These are phyloP conservation scores for Tylopilus sp. DNA, from an alignment of 1,284 basidiomycete species.

Conservation along the genomic window DNA sequence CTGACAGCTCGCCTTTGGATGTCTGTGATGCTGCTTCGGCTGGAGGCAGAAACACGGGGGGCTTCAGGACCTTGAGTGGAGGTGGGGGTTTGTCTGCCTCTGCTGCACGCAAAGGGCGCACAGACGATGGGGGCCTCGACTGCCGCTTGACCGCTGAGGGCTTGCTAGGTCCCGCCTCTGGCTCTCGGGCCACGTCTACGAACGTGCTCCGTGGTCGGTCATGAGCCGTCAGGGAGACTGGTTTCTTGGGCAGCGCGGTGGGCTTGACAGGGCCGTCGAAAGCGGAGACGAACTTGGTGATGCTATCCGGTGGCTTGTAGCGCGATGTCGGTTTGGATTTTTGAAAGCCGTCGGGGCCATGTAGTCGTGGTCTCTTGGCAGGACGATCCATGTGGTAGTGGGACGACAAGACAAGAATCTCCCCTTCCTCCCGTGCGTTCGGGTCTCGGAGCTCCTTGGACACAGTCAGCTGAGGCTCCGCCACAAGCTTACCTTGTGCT, in stretches of 20 bases:
- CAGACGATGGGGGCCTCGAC: slow-evolving; percentile 5
- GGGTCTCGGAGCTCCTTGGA: too few relatives aligned
- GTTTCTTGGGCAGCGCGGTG: not conserved
- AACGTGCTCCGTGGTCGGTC: slow-evolving; percentile 25
- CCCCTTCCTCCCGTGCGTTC: too few relatives aligned
- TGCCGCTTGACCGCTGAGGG: slow-evolving; percentile 4
- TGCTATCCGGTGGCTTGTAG: slow-evolving; percentile 31
- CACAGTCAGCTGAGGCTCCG: slow-evolving; percentile 8
- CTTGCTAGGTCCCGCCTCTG: slow-evolving; percentile 18
- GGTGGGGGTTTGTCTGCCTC: not conserved
- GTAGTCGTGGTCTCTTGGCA: slow-evolving; percentile 25
- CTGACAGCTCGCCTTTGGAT: not conserved
- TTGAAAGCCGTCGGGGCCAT: slow-evolving; percentile 31
- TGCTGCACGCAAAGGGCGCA: slow-evolving; percentile 2
- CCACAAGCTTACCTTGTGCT: not conserved
- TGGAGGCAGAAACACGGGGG: slow-evolving; percentile 11
- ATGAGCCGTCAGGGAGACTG: slow-evolving; percentile 1
- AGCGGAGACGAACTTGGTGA: slow-evolving; percentile 31
- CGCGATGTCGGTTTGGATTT: slow-evolving; percentile 22
- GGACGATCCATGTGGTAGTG: slow-evolving; percentile 20
- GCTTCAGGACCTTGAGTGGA: slow-evolving; percentile 18
- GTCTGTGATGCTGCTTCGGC: not conserved
- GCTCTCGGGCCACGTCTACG: slow-evolving; percentile 7
- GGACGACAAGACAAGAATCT: not conserved
- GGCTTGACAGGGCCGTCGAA: slow-evolving; percentile 19